A percentile compares a stretch with the other conserved stretches of the same genome.
These are phyloP conservation scores for Cadophora gregata DNA, from an alignment of 2,329 filamentous ascomycete species.

Conservation along the genomic window DNA sequence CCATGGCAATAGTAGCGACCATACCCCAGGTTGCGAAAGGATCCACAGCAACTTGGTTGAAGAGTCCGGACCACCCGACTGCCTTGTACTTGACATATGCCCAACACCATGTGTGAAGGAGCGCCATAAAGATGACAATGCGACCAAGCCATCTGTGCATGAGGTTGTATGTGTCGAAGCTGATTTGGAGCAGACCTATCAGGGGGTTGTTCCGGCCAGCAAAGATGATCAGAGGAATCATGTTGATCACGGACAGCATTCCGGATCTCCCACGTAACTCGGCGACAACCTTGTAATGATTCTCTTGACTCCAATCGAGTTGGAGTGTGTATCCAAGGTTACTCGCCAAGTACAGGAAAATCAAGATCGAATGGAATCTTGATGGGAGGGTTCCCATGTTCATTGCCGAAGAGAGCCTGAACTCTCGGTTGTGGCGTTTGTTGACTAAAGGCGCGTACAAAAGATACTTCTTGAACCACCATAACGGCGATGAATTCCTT, in stretches of 20 bases:
- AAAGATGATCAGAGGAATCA: constrained; percentile 88
- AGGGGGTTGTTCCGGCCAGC: constrained; percentile 93
- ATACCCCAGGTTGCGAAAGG: constrained; percentile 70
- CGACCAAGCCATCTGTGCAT: constrained; percentile 84
- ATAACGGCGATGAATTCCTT: constrained; percentile 61
- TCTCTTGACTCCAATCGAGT: constrained; percentile 63
- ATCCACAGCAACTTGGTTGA: constrained; percentile 58
- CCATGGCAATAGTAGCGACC: constrained; percentile 64
- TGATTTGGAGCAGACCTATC: constrained; percentile 80
- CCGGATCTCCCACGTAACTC: constrained; percentile 87
- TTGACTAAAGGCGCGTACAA: constrained; percentile 67
- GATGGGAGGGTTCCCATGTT: constrained; percentile 70
- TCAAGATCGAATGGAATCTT: constrained; percentile 64
- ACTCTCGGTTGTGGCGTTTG: constrained; percentile 72
- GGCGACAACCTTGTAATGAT: constrained; percentile 71
- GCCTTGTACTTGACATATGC: constrained; percentile 71
- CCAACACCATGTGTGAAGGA: constrained; percentile 77
- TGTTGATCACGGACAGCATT: constrained; percentile 83
- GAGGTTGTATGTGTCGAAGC: constrained; percentile 96
- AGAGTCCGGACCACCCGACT: constrained; percentile 65
- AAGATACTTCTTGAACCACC: constrained; percentile 65
- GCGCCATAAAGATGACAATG: constrained; percentile 70
- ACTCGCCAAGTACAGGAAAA: constrained; percentile 62
- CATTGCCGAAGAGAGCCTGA: constrained; percentile 64
- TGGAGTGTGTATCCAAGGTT: constrained; percentile 68